phyloP scores from a whole-genome alignment of 208 protist genomes.

The Angomonas ambiguus region DNA sequence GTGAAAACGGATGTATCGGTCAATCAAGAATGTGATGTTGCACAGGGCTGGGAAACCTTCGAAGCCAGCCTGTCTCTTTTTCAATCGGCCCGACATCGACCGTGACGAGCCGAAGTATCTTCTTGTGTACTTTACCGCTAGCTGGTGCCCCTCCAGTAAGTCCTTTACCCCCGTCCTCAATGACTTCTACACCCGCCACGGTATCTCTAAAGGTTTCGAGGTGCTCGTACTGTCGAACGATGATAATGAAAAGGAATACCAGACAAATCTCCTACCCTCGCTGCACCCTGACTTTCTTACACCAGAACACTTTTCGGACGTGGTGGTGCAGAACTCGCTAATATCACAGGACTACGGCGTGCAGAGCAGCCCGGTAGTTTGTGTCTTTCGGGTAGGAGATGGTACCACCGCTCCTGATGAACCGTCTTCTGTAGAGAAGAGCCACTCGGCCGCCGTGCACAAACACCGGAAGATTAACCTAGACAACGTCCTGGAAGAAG shows the following conservation, averaged over 20 bases:
- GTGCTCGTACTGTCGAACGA: constrained; percentile 53
- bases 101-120: constrained; percentile 14
- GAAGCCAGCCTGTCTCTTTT: not conserved
- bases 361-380: not conserved
- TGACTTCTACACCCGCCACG: constrained; percentile 41
- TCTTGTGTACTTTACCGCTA: constrained; percentile 72
- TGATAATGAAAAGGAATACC: constrained; percentile 32
- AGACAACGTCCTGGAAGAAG: not conserved
- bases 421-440: no score
- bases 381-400: not conserved
- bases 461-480: not conserved
- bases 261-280: constrained; percentile 23
- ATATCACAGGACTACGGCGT: not conserved
- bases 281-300: not conserved
- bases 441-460: not conserved
- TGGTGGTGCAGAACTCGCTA: not conserved
- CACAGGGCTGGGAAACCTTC: not conserved
- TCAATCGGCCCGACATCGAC: constrained; percentile 8
- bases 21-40: not conserved
- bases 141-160: constrained; percentile 81
- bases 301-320: not conserved
- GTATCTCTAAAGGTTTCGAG: constrained; percentile 42
- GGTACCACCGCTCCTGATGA: no score
- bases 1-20: not conserved
- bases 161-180: constrained; percentile 56